These are phyloP conservation scores for Dissoconium aciculare DNA, from an alignment of 2,329 filamentous ascomycete genomes.

Conservation along the genomic window DNA sequence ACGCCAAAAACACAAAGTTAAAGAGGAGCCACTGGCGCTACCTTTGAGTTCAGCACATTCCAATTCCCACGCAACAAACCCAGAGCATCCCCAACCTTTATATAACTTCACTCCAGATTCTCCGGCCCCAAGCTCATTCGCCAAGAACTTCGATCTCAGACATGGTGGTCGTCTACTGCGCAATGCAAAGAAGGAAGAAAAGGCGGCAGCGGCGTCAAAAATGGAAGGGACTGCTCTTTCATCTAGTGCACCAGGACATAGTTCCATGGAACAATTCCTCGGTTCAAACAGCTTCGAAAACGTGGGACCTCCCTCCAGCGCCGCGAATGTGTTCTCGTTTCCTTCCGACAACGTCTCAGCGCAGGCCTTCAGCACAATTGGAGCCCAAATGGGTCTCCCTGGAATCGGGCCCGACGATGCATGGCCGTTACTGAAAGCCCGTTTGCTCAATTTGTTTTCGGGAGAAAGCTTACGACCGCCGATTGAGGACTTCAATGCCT, in stretches of 20 bases:
- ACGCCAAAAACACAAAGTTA: constrained; percentile 62
- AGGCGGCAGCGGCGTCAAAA: constrained; percentile 28
- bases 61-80: constrained; percentile 62
- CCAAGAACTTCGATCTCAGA: constrained; percentile 63
- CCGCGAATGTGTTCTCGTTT: constrained; percentile 20
- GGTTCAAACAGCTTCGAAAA: constrained; percentile 16
- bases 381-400: constrained; percentile 33
- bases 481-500: constrained; percentile 67
- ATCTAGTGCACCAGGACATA: constrained; percentile 18
- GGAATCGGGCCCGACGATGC: constrained; percentile 52
- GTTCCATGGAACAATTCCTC: constrained; percentile 16
- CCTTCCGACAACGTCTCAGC: constrained; percentile 20
- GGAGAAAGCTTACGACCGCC: constrained; percentile 67
- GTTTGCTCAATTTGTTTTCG: constrained; percentile 63
- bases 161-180: constrained; percentile 56
- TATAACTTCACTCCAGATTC: constrained; percentile 70
- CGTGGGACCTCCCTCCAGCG: constrained; percentile 17
- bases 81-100: constrained; percentile 56
- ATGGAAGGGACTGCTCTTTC: constrained; percentile 19
- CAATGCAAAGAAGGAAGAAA: constrained; percentile 52
- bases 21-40: constrained; percentile 49
- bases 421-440: constrained; percentile 65
- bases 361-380: constrained; percentile 30
- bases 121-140: constrained; percentile 55
- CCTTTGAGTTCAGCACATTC: constrained; percentile 61